Evolutionary conservation across 371 early-diverging fungal species (phyloP), one percentile per base, ranked within the genome.

Genomic region (Mortierella sp.): DNA sequence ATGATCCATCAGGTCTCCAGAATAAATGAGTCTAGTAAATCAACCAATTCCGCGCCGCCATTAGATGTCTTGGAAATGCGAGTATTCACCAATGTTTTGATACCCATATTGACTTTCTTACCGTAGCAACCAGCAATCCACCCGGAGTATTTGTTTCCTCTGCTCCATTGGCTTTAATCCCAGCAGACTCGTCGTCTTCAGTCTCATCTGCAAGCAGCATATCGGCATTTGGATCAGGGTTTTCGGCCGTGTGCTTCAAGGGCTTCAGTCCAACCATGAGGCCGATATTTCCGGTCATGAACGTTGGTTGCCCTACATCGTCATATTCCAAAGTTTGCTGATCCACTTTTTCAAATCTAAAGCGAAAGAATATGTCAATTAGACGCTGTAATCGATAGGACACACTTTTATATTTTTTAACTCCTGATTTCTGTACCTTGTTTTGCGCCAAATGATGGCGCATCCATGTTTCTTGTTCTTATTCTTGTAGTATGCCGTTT

Each of bases 1-100:
- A 90, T n/a, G 79, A 85, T 2, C 88, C 85, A 40, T 81, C 79
- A 1, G 90, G 90, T 43, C 87, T 83, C 90, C 90, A 90, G 65
- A 87, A 90, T 54, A 90, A 42, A 75, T 90, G 89, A 9, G 81
- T 80, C 81, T 80, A 59, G 23, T 32, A 37, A 53, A 29, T 6
- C 19, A 42, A 28, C 10, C 17, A 19, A 19, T 51, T 19, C 9
- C 58, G 37, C 10, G 15, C 37, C 40, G 15, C 40, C 40, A 7
- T 40, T 40, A 40, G 15, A 40, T 40, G 10, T 15, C 40, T 40
- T 40, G 40, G 13, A 40, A 40, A 13, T 7, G 40, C 3, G 9
- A 40, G 40, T 40, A 40, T 40, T 10, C 40, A 40, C 0, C 10
- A 3, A 15, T 10, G 10, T 2, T 10, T 1, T 32, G 9, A n/a